Evolutionary conservation across 805 yeast species (phyloP).

Genomic region (Saccharomycopsis vini): DNA sequence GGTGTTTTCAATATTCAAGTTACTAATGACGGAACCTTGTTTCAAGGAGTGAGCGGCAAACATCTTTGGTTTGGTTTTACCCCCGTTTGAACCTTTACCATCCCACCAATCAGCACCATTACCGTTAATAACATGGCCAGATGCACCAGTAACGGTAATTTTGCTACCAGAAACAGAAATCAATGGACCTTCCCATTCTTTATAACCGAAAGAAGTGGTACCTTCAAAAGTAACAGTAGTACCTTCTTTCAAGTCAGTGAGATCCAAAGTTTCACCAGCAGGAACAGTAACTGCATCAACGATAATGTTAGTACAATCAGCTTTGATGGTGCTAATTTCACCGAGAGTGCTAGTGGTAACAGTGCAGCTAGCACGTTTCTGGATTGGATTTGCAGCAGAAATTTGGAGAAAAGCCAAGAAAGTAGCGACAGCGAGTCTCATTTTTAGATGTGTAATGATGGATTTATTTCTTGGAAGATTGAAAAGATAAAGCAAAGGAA

Average conservation of each 20-base stretch:
- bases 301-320: constrained; percentile 13
- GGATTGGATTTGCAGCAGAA: too few species aligned
- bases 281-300: constrained; percentile 18
- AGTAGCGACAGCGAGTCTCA: too few species aligned
- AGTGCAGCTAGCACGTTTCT: neutral
- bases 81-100: constrained; percentile 18
- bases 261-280: too few species aligned
- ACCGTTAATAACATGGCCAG: constrained; percentile 19
- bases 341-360: constrained; percentile 1
- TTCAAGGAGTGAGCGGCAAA: constrained; percentile 13
- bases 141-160: constrained; percentile 18
- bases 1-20: constrained; percentile 17
- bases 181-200: constrained; percentile 20
- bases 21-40: constrained; percentile 3
- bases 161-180: constrained; percentile 16
- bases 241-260: too few species aligned
- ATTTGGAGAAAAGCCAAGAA: too few species aligned
- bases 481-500: too few species aligned
- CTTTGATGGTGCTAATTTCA: constrained; percentile 4
- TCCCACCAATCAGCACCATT: constrained; percentile 20
- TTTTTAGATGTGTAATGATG: too few species aligned
- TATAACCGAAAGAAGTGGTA: constrained; percentile 18
- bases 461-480: too few species aligned
- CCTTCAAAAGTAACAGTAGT: too few species aligned
- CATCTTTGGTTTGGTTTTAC: constrained; percentile 19